Conservation (phyloP, 768 basidiomycete species). For the Tremella mesenterica region DNA sequence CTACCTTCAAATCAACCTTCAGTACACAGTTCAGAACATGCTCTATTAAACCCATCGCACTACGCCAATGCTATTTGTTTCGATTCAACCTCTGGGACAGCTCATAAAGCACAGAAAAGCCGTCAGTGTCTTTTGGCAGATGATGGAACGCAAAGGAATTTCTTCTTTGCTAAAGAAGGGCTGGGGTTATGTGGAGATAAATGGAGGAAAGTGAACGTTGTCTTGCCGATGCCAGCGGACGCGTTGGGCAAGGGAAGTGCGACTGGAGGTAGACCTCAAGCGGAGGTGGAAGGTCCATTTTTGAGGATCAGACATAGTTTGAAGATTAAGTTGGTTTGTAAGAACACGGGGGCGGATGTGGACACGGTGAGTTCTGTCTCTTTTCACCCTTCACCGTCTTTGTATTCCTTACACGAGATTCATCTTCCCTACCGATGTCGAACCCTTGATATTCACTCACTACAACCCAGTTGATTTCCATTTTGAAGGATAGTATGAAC, state of each 20-base stretch:
- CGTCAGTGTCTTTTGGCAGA: slow-evolving; percentile 29
- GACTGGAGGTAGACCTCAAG: slow-evolving; percentile 16
- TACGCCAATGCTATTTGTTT: slow-evolving; percentile 18
- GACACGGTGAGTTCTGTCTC: slow-evolving; percentile 9
- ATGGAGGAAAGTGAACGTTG: slow-evolving; percentile 41
- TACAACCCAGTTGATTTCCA: too few relatives aligned
- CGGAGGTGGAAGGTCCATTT: slow-evolving; percentile 38
- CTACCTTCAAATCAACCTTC: slow-evolving; percentile 35
- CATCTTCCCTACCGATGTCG: too few relatives aligned
- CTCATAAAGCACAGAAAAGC: slow-evolving; percentile 6
- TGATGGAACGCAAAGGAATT: slow-evolving; percentile 38
- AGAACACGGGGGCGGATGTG: not conserved
- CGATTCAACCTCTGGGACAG: slow-evolving; percentile 6
- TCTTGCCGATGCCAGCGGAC: slow-evolving; percentile 36
- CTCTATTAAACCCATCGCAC: slow-evolving; percentile 22
- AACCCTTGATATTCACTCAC: too few relatives aligned
- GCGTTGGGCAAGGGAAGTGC: slow-evolving; percentile 2
- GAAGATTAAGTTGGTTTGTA: slow-evolving; percentile 35
- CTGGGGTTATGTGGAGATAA: slow-evolving; percentile 25
- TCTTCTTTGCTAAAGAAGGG: slow-evolving; percentile 37
- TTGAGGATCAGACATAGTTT: slow-evolving; percentile 36
- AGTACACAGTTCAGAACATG: slow-evolving; percentile 13
- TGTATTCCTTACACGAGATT: too few relatives aligned
- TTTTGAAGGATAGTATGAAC: not conserved
- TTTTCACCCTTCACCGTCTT: too few relatives aligned